phyloP scores from a whole-genome alignment of 768 basidiomycete species.

The Hygrocybe coccinea region DNA sequence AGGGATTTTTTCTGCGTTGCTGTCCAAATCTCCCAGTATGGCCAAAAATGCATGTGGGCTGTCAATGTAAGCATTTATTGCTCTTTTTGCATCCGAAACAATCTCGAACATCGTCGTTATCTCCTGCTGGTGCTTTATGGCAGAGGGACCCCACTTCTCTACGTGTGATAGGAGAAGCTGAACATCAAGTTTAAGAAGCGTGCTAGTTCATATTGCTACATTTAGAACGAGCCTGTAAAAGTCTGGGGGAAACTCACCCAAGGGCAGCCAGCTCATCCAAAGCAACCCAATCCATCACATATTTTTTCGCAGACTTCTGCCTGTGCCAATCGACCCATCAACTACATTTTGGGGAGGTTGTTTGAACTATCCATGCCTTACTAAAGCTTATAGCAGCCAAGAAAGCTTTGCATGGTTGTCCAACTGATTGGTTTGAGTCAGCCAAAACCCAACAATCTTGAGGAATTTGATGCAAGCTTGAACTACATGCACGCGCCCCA shows the following conservation, averaged over 20 bases:
- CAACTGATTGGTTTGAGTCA: background rate
- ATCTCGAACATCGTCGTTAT: background rate
- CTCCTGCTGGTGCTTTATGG: background rate
- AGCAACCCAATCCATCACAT: background rate
- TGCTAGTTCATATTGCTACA: background rate
- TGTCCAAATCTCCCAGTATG: background rate
- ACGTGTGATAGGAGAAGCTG: background rate
- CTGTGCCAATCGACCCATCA: background rate
- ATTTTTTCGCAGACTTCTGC: background rate
- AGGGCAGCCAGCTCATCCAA: background rate
- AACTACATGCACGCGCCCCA: background rate
- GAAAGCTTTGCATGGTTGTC: background rate
- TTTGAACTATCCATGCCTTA: background rate
- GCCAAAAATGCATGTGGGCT: background rate
- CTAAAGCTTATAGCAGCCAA: too few relatives aligned
- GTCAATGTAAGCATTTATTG: background rate
- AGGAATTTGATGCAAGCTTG: background rate
- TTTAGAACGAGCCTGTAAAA: too few relatives aligned
- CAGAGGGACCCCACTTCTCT: background rate
- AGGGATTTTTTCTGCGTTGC: background rate
- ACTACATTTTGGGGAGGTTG: background rate
- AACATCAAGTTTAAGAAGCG: background rate
- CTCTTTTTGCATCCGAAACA: background rate
- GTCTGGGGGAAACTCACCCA: background rate
- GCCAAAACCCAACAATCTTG: constrained; percentile 1